Evolutionary conservation across 805 yeast genomes (phyloP).

Genomic region (Hanseniaspora valbyensis): DNA sequence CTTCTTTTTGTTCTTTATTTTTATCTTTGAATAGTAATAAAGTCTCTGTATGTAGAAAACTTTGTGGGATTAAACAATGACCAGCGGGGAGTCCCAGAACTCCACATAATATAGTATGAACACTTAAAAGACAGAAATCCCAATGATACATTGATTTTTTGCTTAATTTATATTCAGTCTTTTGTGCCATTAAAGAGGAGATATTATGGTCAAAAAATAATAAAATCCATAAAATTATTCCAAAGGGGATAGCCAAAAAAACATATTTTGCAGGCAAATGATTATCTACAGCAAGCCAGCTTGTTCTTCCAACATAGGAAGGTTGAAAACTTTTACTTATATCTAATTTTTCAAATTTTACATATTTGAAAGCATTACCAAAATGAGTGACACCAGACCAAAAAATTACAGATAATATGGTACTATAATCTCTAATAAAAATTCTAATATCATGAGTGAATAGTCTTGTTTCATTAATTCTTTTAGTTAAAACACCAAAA

Average conservation of each 20-base stretch:
- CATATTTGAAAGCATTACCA: constrained; percentile 59
- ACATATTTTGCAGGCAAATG: constrained; percentile 30
- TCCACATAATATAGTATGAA: constrained; percentile 81
- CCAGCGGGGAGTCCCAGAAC: constrained; percentile 89
- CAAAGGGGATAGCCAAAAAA: constrained; percentile 88
- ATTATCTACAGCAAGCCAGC: constrained; percentile 31
- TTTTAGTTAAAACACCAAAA: constrained; percentile 61
- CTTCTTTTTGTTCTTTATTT: constrained; percentile 23
- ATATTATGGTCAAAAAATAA: constrained; percentile 95
- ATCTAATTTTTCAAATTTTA: constrained; percentile 53
- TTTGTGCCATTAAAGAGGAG: constrained; percentile 86
- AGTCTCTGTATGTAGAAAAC: constrained; percentile 82
- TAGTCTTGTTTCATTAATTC: constrained; percentile 41
- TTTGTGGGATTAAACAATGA: constrained; percentile 93
- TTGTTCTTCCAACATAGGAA: constrained; percentile 32
- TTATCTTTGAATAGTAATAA: constrained; percentile 44
- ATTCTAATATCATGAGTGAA: constrained; percentile 52
- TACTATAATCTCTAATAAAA: constrained; percentile 73
- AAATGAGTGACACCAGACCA: constrained; percentile 91
- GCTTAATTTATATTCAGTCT: constrained; percentile 61
- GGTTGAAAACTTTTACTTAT: constrained; percentile 66
- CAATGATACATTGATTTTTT: constrained; percentile 90
- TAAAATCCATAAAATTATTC: constrained; percentile 65
- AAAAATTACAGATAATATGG: constrained; percentile 72
- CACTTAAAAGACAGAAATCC: constrained; percentile 75